Percentiles rank a stretch among this genome's conserved stretches.
Conservation (phyloP, 108 stramenopile genomes). For the Craspedostauros australis region DNA sequence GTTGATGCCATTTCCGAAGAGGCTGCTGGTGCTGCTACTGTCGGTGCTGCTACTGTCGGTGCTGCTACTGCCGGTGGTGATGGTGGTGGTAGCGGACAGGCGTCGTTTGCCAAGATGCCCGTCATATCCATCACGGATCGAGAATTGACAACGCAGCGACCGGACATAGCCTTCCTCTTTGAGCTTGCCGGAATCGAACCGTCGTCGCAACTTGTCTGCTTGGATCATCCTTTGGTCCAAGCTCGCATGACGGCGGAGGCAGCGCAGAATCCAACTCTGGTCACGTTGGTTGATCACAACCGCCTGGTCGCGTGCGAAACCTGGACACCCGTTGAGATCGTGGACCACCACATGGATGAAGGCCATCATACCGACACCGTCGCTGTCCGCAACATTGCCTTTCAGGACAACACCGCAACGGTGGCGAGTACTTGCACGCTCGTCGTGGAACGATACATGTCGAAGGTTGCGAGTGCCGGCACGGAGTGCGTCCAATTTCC, state of each 20-base stretch:
- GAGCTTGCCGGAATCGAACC: slow-evolving; percentile 38
- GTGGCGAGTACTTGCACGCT: slow-evolving; percentile 63
- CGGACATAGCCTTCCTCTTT: slow-evolving; percentile 57
- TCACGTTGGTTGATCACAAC: slow-evolving; percentile 81
- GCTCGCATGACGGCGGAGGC: no score
- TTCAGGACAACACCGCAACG: slow-evolving; percentile 28
- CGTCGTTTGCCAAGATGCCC: slow-evolving; percentile 13
- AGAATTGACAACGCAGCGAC: slow-evolving; percentile 42
- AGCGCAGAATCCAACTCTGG: no score
- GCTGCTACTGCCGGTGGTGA: no score
- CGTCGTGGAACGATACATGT: slow-evolving; percentile 41
- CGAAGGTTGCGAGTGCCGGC: not conserved
- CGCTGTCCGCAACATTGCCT: slow-evolving; percentile 52
- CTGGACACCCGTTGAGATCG: slow-evolving; percentile 53
- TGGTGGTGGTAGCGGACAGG: no score
- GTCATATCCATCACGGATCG: slow-evolving; percentile 29
- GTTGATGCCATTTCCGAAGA: slow-evolving; percentile 33
- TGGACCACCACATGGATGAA: slow-evolving; percentile 78
- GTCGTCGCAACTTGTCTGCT: no score
- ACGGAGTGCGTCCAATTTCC: slow-evolving; percentile 8
- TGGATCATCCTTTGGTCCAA: no score
- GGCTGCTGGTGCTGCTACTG: no score
- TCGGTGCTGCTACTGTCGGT: no score
- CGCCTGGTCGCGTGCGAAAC: not conserved
- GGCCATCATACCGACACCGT: slow-evolving; percentile 37